Evolutionary conservation across 768 basidiomycete genomes (phyloP), one percentile per base, ranked within the genome.

Genomic region (Leucocoprinus birnbaumii): DNA sequence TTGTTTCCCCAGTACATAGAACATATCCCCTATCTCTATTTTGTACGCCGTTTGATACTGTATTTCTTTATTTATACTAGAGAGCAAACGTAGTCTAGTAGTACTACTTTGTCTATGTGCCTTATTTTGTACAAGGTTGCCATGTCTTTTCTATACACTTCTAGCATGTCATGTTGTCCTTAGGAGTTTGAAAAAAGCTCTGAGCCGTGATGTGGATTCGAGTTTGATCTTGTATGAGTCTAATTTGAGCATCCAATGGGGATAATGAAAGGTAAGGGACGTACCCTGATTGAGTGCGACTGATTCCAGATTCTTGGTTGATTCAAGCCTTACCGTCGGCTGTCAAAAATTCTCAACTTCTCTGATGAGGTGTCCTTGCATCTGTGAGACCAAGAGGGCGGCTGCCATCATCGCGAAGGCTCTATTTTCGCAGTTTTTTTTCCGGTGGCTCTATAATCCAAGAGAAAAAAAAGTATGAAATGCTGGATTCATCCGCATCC

Each of bases 111-210:
- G 37, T 31, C 27, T 52, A 31, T 40, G 13, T 37, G 24, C 22
- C 35, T 18, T 14, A 14, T 50, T 24, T 21, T 50, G 52, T 44
- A 52, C 51, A 43, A 42, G 41, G 41, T 52, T 43, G 11, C 51
- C 13, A 1, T 48, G 27, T 31, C 24, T 24, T 11, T 31, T 31
- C 21, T 46, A 21, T 35, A 48, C 34, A 9, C 31, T 34, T 5
- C n/a, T n/a, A n/a, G n/a, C n/a, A n/a, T n/a, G n/a, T n/a, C 34
- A 48, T 21, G 47, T 35, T 31, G 35, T 7, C 38, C 31, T 31
- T 11, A 31, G 18, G 40, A 14, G 40, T 14, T 48, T 48, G 47
- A 31, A 31, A n/a, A n/a, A n/a, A n/a, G n/a, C n/a, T n/a, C n/a
- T n/a, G n/a, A n/a, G n/a, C n/a, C n/a, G n/a, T n/a, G n/a, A 31